Evolutionary conservation across 768 basidiomycete species (phyloP).

Genomic region (Russula griseocarnosa): DNA sequence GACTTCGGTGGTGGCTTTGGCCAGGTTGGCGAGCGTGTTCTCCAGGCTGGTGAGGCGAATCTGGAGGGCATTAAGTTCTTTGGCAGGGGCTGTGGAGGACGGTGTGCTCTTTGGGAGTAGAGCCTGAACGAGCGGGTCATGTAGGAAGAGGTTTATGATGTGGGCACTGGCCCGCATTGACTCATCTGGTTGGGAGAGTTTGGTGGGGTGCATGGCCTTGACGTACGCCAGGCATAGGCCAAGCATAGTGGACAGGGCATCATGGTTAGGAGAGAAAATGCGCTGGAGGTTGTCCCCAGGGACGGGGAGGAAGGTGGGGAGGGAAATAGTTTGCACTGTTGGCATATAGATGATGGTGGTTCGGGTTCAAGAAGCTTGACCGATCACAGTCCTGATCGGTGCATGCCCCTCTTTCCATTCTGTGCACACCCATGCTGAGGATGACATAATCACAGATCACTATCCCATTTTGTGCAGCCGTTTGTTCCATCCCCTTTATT

Average conservation of each 20-base stretch:
- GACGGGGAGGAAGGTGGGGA: constrained; percentile 21
- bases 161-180: neutral
- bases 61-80: neutral
- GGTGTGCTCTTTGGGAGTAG: too few relatives aligned
- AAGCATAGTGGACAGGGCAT: neutral
- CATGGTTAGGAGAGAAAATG: neutral
- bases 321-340: too few relatives aligned
- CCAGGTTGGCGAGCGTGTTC: neutral
- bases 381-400: too few relatives aligned
- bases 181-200: neutral
- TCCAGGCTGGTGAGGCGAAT: neutral
- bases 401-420: too few relatives aligned
- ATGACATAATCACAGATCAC: too few relatives aligned
- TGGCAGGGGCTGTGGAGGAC: neutral
- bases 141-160: neutral
- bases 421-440: too few relatives aligned
- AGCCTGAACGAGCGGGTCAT: neutral
- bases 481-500: too few relatives aligned
- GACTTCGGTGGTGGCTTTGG: neutral
- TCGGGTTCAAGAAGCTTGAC: too few relatives aligned
- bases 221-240: neutral
- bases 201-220: neutral
- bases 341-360: too few relatives aligned
- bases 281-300: constrained; percentile 3
- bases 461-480: too few relatives aligned